Base-by-base conservation (phyloP, 1,284 basidiomycete genomes). In the Dichomitus squalens region DNA sequence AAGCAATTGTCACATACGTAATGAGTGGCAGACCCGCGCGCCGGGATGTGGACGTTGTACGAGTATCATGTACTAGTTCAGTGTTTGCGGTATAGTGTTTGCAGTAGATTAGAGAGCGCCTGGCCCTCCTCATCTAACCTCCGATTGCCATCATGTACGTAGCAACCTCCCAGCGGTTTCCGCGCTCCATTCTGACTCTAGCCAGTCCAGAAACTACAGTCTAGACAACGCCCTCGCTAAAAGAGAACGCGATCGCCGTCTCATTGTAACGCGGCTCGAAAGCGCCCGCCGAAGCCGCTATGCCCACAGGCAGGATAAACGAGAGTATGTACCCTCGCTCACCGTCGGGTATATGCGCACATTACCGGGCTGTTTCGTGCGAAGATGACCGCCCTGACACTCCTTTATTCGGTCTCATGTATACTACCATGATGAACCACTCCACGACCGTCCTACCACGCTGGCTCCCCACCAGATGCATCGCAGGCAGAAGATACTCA, bases 391-490 rank as follows among this genome's bases (percentile, higher is more conserved):
- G n/a, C n/a, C n/a, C n/a, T n/a, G n/a, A n/a, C n/a, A n/a, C n/a
- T n/a, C n/a, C n/a, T n/a, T n/a, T n/a, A n/a, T 57, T 67, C 31
- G 67, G 68, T 0, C 86, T 87, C 0, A 83, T 88, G 76, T 90
- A 85, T 66, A 87, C 86, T 0, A 84, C 87, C 56, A 79, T 83
- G n/a, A 82, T 87, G 75, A 84, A 83, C 65, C 78, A 84, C 53
- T 73, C 83, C 3, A 77, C 79, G 8, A 74, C 78, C 1, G 74
- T 89, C 55, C 70, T 91, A 2, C 87, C 87, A 4, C 76, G 75
- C 7, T 84, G 83, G 76, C 74, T 89, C 18, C 78, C 88, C 49
- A 82, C 81, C 0, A 85, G 76, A 3, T 79, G 82, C n/a, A 83
- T 88, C 23, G 87, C 87, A 0, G n/a, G n/a, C n/a, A n/a, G n/a